Base-by-base conservation (phyloP, 306 rosid genomes). In the Oemleria cerasiformis region DNA sequence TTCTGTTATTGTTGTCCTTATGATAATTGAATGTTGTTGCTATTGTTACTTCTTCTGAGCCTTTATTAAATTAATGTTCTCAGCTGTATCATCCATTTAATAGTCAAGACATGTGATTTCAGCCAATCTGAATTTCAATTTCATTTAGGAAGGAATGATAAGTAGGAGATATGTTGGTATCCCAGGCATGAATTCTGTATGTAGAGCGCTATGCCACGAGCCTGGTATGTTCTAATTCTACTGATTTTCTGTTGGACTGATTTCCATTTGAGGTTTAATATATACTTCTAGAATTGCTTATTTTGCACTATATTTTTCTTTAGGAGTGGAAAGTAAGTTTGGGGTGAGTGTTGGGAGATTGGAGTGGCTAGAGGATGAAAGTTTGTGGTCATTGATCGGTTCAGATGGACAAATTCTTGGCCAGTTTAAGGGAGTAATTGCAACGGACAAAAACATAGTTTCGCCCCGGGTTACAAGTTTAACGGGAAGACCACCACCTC, bases 151-250 rank as follows among this genome's bases (percentile, higher is more conserved):
- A 78, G 88, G 83, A 74, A 20, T 55, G 42, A 62, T 43, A 61
- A 77, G 78, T 80, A 84, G 81, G 85, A 81, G 87, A 81, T 93
- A 78, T 77, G 97, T 90, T 85, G 98, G 98, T 80, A 84, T 84
- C 63, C 98, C 98, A 4, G 97, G 97, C 81, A 94, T 94, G 98
- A 94, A 94, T 77, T 85, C 98, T 50, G 72, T 94, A 63, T 91
- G 98, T 72, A 88, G 77, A 83, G 90, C 98, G 67, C 82, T 94
- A 69, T 83, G 91, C 87, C 76, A 41, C 19, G 97, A 89, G 70
- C 73, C 83, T 74, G 95, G 98, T 91, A 83, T 79, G 72, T 74
- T 51, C 74, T 53, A 25, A 56, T 67, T 72, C 73, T 62, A 49
- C 65, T 62, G 25, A 40, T 69, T 73, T 70, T 20, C 74, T 76